These are phyloP conservation scores for Globisporangium sylvaticum DNA, from an alignment of 352 stramenopile genomes.

Conservation along the genomic window DNA sequence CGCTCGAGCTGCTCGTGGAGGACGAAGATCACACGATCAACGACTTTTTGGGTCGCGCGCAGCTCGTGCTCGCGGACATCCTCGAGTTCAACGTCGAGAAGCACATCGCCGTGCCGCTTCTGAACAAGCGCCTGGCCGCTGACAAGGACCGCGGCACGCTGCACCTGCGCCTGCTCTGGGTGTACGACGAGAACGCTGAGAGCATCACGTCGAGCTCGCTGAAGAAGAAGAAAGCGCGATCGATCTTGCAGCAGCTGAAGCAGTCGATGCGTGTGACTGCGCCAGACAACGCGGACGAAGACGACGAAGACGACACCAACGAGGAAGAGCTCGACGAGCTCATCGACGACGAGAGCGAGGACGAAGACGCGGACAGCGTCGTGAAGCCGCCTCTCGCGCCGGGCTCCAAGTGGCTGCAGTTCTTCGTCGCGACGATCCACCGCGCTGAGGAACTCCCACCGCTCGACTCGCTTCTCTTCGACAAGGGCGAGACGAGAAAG, in stretches of 20 bases:
- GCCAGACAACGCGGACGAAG: conserved; percentile 37
- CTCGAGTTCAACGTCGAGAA: conserved; percentile 45
- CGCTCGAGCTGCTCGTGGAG: conserved; percentile 57
- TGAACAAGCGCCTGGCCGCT: conserved; percentile 47
- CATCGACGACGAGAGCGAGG: conserved; percentile 33
- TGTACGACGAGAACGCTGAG: conserved; percentile 45
- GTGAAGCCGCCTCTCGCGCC: conserved; percentile 30
- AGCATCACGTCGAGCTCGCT: conserved; percentile 32
- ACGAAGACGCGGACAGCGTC: conserved; percentile 22
- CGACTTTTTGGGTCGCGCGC: conserved; percentile 61
- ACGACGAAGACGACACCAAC: conserved; percentile 45
- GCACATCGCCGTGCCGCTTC: conserved; percentile 37
- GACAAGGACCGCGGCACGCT: conserved; percentile 61
- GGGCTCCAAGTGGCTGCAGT: conserved; percentile 41
- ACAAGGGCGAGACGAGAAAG: conserved; percentile 39
- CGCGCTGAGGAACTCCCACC: conserved; percentile 56
- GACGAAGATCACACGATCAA: conserved; percentile 70
- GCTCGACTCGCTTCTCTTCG: conserved; percentile 54
- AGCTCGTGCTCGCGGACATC: conserved; percentile 45
- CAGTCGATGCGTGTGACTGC: conserved; percentile 39
- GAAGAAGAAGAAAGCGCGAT: conserved; percentile 46
- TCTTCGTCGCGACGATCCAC: conserved; percentile 58
- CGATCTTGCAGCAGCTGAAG: conserved; percentile 47
- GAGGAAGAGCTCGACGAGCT: conserved; percentile 35
- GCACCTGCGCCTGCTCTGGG: conserved; percentile 47